Percentiles rank a stretch among this genome's conserved stretches.
Conservation (phyloP, 139 green algal species). For the Chlorella sp. region DNA sequence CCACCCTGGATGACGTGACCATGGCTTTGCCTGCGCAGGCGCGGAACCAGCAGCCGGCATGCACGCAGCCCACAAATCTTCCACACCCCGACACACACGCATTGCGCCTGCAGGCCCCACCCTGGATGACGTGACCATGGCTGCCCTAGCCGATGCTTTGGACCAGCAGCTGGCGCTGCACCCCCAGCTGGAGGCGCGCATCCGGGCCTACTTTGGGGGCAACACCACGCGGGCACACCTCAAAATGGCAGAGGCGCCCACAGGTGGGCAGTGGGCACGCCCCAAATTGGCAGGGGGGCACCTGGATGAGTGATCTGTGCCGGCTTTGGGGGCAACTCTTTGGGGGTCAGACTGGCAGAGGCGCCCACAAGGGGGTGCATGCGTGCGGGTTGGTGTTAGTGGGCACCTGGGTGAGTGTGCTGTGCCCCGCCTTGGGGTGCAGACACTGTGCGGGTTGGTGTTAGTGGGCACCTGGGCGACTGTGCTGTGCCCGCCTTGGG, state of each 20-base stretch:
- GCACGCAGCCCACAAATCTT: background rate
- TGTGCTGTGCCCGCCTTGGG: no score
- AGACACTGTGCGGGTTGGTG: no score
- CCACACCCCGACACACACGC: background rate
- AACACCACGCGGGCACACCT: constrained; percentile 77
- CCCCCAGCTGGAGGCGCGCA: constrained; percentile 58
- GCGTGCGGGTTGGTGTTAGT: no score
- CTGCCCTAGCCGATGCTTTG: constrained; percentile 57
- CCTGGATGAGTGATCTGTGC: constrained; percentile 38
- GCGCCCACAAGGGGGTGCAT: constrained; percentile 53
- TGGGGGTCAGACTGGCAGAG: constrained; percentile 88
- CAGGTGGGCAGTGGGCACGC: background rate
- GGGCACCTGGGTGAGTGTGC: no score
- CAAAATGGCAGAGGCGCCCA: constrained; percentile 88
- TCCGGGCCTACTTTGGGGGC: constrained; percentile 73
- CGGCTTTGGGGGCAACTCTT: constrained; percentile 77
- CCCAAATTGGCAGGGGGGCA: no score
- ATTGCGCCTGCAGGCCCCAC: constrained; percentile 46
- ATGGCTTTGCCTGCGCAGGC: no score
- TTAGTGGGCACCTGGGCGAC: no score
- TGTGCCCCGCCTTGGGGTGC: no score
- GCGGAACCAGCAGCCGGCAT: no score
- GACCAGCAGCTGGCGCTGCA: constrained; percentile 42
- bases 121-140: constrained; percentile 64
- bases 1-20: constrained; percentile 46